A percentile compares a stretch with the other conserved stretches of the same genome.
Evolutionary conservation across 192 early-diverging fungal genomes (phyloP).

Genomic region (Martensiomyces pterosporus): DNA sequence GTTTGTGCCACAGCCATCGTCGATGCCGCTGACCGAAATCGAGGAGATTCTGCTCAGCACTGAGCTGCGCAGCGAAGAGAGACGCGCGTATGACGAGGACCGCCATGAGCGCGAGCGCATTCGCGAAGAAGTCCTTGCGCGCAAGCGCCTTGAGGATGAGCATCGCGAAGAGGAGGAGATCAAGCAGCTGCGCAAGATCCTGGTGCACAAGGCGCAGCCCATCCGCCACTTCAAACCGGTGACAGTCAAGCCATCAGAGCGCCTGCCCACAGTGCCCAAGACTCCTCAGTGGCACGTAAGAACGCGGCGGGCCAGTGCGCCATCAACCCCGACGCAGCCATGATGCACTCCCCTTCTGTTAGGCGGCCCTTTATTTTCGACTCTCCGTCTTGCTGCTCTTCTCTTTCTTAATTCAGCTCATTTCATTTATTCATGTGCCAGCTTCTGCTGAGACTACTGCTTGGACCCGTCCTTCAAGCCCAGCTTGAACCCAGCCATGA

Average conservation of each 20-base stretch:
- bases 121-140: constrained; percentile 52
- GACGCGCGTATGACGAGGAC: constrained; percentile 61
- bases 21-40: constrained; percentile 40
- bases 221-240: constrained; percentile 52
- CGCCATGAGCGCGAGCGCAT: constrained; percentile 49
- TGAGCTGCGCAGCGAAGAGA: constrained; percentile 60
- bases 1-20: constrained; percentile 58
- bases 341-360: not conserved
- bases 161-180: constrained; percentile 56
- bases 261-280: constrained; percentile 54
- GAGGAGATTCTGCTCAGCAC: constrained; percentile 52
- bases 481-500: constrained; percentile 33
- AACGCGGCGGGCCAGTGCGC: constrained; percentile 20
- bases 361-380: not conserved
- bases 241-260: constrained; percentile 52
- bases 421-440: not conserved
- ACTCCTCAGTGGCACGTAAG: constrained; percentile 45
- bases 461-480: constrained; percentile 40
- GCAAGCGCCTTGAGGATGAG: constrained; percentile 51
- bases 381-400: not conserved
- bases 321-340: no score
- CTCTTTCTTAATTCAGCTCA: not conserved
- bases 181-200: constrained; percentile 49
- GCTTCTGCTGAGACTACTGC: no score
- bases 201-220: constrained; percentile 62